phyloP scores from a whole-genome alignment of 2,329 filamentous ascomycete species.

The Phaeophleospora eucalypticola region DNA sequence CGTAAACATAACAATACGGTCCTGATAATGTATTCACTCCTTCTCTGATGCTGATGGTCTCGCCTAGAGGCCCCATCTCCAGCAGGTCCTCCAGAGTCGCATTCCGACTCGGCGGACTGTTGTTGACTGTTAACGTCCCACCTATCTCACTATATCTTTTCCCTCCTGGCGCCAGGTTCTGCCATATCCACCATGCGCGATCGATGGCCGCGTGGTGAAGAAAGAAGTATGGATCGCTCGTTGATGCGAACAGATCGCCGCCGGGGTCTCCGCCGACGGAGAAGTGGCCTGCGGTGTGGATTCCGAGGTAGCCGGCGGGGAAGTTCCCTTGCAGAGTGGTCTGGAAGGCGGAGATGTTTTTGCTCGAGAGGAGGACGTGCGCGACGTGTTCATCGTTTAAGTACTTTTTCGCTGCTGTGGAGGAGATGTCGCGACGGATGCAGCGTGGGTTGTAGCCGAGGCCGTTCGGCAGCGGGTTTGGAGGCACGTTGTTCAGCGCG shows the following conservation, averaged over 20 bases:
- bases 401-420: slow-evolving; percentile 11
- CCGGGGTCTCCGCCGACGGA: slow-evolving; percentile 42
- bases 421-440: slow-evolving; percentile 17
- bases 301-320: slow-evolving; percentile 13
- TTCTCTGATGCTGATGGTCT: slow-evolving; percentile 16
- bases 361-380: slow-evolving; percentile 11
- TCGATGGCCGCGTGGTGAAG: slow-evolving; percentile 46
- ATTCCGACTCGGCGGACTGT: slow-evolving; percentile 13
- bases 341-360: slow-evolving; percentile 14
- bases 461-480: slow-evolving; percentile 25
- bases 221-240: slow-evolving; percentile 39
- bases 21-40: slow-evolving; percentile 15
- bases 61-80: slow-evolving; percentile 13
- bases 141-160: slow-evolving; percentile 9
- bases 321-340: slow-evolving; percentile 17
- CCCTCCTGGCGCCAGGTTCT: slow-evolving; percentile 37
- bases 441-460: slow-evolving; percentile 22
- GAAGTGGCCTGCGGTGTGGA: slow-evolving; percentile 45
- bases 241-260: slow-evolving; percentile 37
- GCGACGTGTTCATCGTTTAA: slow-evolving; percentile 12
- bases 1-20: slow-evolving; percentile 20
- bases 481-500: slow-evolving; percentile 9
- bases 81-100: slow-evolving; percentile 19
- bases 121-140: slow-evolving; percentile 14
- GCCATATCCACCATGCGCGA: slow-evolving; percentile 49